Evolutionary conservation across 1,139 yeast genomes (phyloP), one percentile per base, ranked within the genome.

Genomic region (Taiozyma sp.): DNA sequence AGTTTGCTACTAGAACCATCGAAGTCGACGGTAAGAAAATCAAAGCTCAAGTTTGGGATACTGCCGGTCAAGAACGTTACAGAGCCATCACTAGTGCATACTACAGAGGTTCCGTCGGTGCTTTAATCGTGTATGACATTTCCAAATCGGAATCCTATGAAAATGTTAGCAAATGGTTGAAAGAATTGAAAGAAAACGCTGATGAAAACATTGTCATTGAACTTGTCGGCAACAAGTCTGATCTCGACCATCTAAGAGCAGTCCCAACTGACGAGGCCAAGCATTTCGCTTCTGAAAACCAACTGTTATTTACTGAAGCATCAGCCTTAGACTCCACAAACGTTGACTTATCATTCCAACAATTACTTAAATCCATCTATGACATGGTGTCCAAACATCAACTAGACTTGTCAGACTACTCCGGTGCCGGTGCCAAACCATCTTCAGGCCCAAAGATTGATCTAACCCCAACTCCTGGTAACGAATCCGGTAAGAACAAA

Each of bases 11-110:
- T 41, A 81, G 97, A 69, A 92, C 98, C 3, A 83, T 93, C 51
- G 96, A 88, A 64, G 92, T 93, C 52, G 98, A 93, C 64, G 96
- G 96, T 54, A 93, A 92, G 71, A 80, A 96, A 66, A 91, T 95
- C 65, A 93, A 93, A 71, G 97, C 98, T 9, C 99, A 95, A 71
- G 91, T 93, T 66, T 93, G 99, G 99, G 99, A 93, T 70, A 93
- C 99, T 30, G 99, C 99, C 2, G 99, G 99, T 54, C 99, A 93
- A 75, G 99, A 93, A 72, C 83, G 99, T 68, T 93, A 93, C 75
- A 83, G 99, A 64, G 98, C 99, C 49, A 93, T 93, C 66, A 95
- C 99, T 42, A 85, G 96, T 55, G 99, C 98, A 14, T 93, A 93
- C 74, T 93, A 93, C 70, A 80, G 99, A 67, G 99, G 99, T 46